Evolutionary conservation across 2,329 filamentous ascomycete species (phyloP).

Genomic region (Fusarium torreyae): DNA sequence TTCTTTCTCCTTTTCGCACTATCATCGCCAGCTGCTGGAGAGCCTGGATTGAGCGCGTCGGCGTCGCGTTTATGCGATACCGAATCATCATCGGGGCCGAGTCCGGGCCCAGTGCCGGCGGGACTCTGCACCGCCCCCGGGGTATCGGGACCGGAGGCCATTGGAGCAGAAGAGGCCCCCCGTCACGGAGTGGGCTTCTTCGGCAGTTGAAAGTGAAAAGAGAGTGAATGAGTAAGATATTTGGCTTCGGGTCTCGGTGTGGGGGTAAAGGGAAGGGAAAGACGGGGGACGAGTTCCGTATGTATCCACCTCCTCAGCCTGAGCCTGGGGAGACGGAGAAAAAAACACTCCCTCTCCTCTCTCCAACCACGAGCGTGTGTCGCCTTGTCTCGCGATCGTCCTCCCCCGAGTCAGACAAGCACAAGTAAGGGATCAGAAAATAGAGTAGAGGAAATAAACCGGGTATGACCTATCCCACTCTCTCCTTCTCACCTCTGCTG

Average conservation of each 20-base stretch:
- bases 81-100: constrained; percentile 28
- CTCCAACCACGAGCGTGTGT: background rate
- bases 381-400: constrained; percentile 2
- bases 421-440: constrained; percentile 10
- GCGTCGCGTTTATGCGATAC: constrained; percentile 44
- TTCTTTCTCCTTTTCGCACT: constrained; percentile 64
- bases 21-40: constrained; percentile 43
- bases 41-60: constrained; percentile 33
- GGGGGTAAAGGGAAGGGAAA: constrained; percentile 16
- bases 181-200: constrained; percentile 28
- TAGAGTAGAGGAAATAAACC: constrained; percentile 30
- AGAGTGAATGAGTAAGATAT: constrained; percentile 19
- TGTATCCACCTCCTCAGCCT: constrained; percentile 30
- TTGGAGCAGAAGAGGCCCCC: constrained; percentile 29
- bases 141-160: constrained; percentile 46
- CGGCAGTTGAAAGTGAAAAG: constrained; percentile 27
- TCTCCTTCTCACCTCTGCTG: constrained; percentile 5
- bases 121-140: constrained; percentile 40
- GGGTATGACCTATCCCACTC: constrained; percentile 18
- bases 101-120: constrained; percentile 23
- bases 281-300: constrained; percentile 23
- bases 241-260: constrained; percentile 18
- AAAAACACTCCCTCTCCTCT: background rate
- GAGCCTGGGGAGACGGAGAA: background rate
- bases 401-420: constrained; percentile 17